Evolutionary conservation across 169 alveolate species (phyloP), one percentile per base, ranked within the genome.

Genomic region (Plasmodium reichenowi): DNA sequence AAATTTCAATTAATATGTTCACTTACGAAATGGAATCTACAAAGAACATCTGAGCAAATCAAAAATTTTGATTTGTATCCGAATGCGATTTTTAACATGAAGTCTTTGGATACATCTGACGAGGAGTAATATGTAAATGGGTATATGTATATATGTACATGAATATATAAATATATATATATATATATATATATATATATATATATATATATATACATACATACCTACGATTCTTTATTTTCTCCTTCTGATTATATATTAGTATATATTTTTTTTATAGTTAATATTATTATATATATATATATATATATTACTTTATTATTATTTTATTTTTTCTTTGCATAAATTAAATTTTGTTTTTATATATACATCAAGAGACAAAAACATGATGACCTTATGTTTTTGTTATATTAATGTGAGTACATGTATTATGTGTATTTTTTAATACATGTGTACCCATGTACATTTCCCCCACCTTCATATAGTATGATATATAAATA

Each of bases 41-140:
- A 76, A 20, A 67, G 56, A 9, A 22, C 45, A n/a, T 17, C 17
- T 9, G 32, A 64, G 13, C 13, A 29, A 43, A 64, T 76, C 7
- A 56, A 68, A 20, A 70, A 76, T 6, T 76, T 64, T 24, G 89
- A 76, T 43, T 59, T 76, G 3, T 76, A 76, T 45, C 89, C 89
- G 0, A 76, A 43, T 20, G 89, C 89, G 3, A 75, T 76, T 43
- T 72, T 76, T 10, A 76, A 76, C 45, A 63, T 76, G 76, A 76
- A 76, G 43, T 76, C 89, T 0, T 22, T 64, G 20, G 89, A 76
- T 12, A 13, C 76, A 20, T 76, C 89, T 12, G 89, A 76, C 24
- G 76, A 64, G 60, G 89, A 64, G 24, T 63, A 47, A 64, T 12
- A 29, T 22, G 17, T 12, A 22, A 13, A 24, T 12, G 8, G 0